Conservation (phyloP, 2,329 filamentous ascomycete species). For the Hypoxylon sp. region DNA sequence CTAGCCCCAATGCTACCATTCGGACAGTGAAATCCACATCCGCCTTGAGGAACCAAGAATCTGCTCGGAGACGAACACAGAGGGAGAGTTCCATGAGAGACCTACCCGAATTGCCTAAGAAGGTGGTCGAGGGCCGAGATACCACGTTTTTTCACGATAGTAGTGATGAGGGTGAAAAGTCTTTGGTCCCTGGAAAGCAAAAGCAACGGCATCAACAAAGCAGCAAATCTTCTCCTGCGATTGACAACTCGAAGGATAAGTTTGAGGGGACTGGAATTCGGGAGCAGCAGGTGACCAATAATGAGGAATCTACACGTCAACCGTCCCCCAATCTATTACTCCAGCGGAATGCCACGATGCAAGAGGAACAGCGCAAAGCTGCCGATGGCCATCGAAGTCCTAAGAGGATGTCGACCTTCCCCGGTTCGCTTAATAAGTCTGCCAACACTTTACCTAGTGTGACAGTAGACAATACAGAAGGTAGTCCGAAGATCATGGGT, state of each 20-base stretch:
- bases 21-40: slow-evolving; percentile 71
- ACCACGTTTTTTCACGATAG: slow-evolving; percentile 68
- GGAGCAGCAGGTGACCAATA: slow-evolving; percentile 20
- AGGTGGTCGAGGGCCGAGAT: slow-evolving; percentile 51
- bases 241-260: slow-evolving; percentile 15
- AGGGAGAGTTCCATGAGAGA: slow-evolving; percentile 48
- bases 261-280: slow-evolving; percentile 17
- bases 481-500: slow-evolving; percentile 56
- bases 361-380: slow-evolving; percentile 48
- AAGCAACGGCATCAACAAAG: slow-evolving; percentile 34
- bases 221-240: slow-evolving; percentile 35
- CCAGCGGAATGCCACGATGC: slow-evolving; percentile 40
- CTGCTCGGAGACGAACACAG: slow-evolving; percentile 46
- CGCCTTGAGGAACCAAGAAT: slow-evolving; percentile 52
- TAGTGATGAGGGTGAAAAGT: slow-evolving; percentile 62
- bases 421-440: slow-evolving; percentile 63
- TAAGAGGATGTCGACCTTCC: slow-evolving; percentile 58
- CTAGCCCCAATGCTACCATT: slow-evolving; percentile 79
- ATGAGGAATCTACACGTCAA: slow-evolving; percentile 36
- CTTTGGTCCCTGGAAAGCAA: slow-evolving; percentile 4
- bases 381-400: slow-evolving; percentile 57
- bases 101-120: slow-evolving; percentile 50
- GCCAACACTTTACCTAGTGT: slow-evolving; percentile 65
- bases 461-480: slow-evolving; percentile 63
- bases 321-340: slow-evolving; percentile 43